A percentile compares a stretch with the other conserved stretches of the same genome.
These are phyloP conservation scores for Ceratocystis cubensis DNA, from an alignment of 2,329 filamentous ascomycete species.

Conservation along the genomic window DNA sequence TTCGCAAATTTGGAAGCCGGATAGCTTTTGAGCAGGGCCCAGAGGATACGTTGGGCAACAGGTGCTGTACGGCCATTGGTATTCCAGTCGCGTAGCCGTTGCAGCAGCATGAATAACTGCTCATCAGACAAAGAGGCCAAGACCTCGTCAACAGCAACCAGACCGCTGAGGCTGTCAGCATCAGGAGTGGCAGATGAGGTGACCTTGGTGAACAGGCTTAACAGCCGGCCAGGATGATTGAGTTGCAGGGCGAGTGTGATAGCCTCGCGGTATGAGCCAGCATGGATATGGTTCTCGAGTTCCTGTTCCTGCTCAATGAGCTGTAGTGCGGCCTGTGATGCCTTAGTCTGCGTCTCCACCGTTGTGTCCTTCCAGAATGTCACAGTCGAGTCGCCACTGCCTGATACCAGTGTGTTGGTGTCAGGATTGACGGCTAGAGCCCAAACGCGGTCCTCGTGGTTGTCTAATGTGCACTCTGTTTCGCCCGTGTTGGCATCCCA, in stretches of 20 bases:
- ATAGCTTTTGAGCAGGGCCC: constrained; percentile 67
- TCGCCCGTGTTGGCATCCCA: constrained; percentile 86
- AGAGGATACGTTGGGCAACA: constrained; percentile 75
- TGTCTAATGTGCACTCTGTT: constrained; percentile 79
- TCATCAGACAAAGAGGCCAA: constrained; percentile 67
- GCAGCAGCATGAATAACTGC: constrained; percentile 70
- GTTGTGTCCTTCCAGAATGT: constrained; percentile 96
- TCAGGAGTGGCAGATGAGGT: constrained; percentile 51
- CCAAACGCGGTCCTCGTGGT: constrained; percentile 94
- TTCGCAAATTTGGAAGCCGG: constrained; percentile 64
- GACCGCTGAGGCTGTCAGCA: constrained; percentile 49
- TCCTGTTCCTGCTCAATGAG: constrained; percentile 90
- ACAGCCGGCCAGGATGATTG: constrained; percentile 80
- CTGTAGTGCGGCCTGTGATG: constrained; percentile 59
- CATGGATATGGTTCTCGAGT: constrained; percentile 80
- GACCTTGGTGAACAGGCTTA: constrained; percentile 72
- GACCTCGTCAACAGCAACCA: constrained; percentile 67
- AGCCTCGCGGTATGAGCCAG: constrained; percentile 80
- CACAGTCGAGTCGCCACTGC: constrained; percentile 81
- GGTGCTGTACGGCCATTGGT: constrained; percentile 80
- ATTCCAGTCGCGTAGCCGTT: constrained; percentile 89
- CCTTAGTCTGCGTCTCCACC: constrained; percentile 59
- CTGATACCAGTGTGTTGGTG: constrained; percentile 68
- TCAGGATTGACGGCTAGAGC: constrained; percentile 62
- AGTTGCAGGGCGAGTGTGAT: constrained; percentile 85